Base-by-base conservation (phyloP, 2,329 filamentous ascomycete species). In the Dactylonectria estremocensis region DNA sequence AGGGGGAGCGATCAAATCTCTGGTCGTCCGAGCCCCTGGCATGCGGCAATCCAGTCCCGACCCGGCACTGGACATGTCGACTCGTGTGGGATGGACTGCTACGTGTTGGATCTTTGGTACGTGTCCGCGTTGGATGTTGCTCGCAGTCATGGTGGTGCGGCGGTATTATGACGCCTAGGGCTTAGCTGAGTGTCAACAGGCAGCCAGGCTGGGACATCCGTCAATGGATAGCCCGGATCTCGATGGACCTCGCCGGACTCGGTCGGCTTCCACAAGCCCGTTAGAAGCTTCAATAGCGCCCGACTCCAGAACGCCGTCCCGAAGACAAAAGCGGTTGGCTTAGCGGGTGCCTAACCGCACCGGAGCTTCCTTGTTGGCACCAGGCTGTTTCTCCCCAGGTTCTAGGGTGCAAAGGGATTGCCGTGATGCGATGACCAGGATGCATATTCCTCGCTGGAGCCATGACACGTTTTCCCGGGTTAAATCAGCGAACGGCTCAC, bases 401-500 rank as follows among this genome's bases (percentile, higher is more conserved):
- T 37, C 35, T 37, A 37, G 35, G 10, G 9, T 37, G 10, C 9
- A 14, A 37, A 57, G 28, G 11, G 28, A 40, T 28, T 46, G 45
- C 46, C 57, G 33, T 60, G 57, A 60, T 60, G 18, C 46, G 24
- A 58, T 46, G 37, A 28, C 18, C 40, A 20, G 55, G 55, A 48
- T 31, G 40, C 9, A 20, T 10, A 31, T 35, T 28, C 50, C 31
- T 53, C 10, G 28, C 49, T 35, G n/a, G 28, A 18, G 28, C 8
- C 13, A 60, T 60, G 57, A 52, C 46, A 60, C 46, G 57, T 49
- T 40, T 60, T 60, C 16, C 57, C 31, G 57, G 57, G 57, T 45
- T 28, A 40, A 20, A 50, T 52, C 57, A 60, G 57, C 57, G 18
- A 60, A 52, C 28, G 24, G 37, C 54, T 45, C 40, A 31, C 9